Conservation (phyloP, 441 rosid genomes). For the Erysimum cheiri region DNA sequence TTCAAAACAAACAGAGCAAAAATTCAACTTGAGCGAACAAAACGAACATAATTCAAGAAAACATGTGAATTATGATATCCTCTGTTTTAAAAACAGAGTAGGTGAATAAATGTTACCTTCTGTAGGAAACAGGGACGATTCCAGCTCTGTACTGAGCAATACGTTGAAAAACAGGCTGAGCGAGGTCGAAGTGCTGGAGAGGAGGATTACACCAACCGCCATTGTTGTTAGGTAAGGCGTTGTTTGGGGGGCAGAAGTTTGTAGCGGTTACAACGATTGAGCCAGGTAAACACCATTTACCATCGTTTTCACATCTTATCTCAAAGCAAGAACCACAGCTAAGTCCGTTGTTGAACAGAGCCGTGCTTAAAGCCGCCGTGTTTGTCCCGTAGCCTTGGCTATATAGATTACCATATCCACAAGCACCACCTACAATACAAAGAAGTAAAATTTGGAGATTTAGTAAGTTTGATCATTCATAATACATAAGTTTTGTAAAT, state of each 20-base stretch:
- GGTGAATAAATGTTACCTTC: constrained; percentile 43
- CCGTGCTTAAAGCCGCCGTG: constrained; percentile 80
- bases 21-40: neutral
- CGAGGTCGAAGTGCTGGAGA: constrained; percentile 63
- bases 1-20: constrained; percentile 18
- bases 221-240: constrained; percentile 53
- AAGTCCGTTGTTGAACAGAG: constrained; percentile 66
- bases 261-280: constrained; percentile 65
- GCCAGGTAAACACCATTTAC: constrained; percentile 68
- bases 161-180: constrained; percentile 63
- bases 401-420: constrained; percentile 76
- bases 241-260: constrained; percentile 67
- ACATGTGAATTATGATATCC: neutral
- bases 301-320: constrained; percentile 65
- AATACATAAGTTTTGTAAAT: neutral
- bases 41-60: constrained; percentile 1
- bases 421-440: constrained; percentile 68
- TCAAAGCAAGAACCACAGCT: constrained; percentile 81
- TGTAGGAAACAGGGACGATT: constrained; percentile 61
- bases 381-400: constrained; percentile 73
- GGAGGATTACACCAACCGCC: constrained; percentile 82
- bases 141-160: constrained; percentile 63
- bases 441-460: neutral
- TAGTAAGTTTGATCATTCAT: neutral
- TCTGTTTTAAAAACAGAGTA: constrained; percentile 13